phyloP scores from a whole-genome alignment of 768 basidiomycete genomes.

The Ramaria sp. region DNA sequence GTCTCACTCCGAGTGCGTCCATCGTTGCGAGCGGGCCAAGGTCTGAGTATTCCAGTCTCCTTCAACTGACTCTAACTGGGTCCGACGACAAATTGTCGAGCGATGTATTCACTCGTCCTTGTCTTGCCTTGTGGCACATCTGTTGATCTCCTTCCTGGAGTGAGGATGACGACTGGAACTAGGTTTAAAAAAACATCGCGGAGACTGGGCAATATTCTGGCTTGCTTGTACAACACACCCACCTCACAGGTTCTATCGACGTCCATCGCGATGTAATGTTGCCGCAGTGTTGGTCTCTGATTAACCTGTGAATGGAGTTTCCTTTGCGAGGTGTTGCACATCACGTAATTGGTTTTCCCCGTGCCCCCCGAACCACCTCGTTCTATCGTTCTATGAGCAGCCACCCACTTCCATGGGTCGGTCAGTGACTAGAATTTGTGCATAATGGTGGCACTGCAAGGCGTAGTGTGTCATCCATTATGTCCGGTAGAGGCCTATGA shows the following conservation, averaged over 20 bases:
- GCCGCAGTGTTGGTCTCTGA: not conserved
- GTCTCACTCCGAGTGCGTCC: conserved; percentile 15
- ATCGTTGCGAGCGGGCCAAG: conserved; percentile 66
- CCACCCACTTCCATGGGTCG: too few relatives aligned
- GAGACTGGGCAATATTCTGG: conserved; percentile 32
- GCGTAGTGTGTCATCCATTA: too few relatives aligned
- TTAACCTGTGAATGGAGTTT: not conserved
- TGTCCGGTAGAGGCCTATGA: too few relatives aligned
- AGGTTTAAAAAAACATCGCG: conserved; percentile 46
- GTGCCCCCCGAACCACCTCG: too few relatives aligned
- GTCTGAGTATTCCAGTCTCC: conserved; percentile 66
- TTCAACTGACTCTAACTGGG: conserved; percentile 53
- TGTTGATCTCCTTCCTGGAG: conserved; percentile 36
- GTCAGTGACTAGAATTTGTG: too few relatives aligned
- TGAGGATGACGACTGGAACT: conserved; percentile 17
- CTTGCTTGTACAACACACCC: not conserved
- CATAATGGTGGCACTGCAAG: too few relatives aligned
- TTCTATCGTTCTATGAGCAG: too few relatives aligned
- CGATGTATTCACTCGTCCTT: conserved; percentile 36
- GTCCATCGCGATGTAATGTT: not conserved
- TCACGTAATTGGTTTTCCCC: not conserved
- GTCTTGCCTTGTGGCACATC: conserved; percentile 18
- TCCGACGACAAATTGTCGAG: conserved; percentile 44
- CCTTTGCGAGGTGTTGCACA: too few relatives aligned
- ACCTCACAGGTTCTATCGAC: conserved; percentile 7